Base-by-base conservation (phyloP, 2,329 filamentous ascomycete species). In the Colletotrichum plurivorum region DNA sequence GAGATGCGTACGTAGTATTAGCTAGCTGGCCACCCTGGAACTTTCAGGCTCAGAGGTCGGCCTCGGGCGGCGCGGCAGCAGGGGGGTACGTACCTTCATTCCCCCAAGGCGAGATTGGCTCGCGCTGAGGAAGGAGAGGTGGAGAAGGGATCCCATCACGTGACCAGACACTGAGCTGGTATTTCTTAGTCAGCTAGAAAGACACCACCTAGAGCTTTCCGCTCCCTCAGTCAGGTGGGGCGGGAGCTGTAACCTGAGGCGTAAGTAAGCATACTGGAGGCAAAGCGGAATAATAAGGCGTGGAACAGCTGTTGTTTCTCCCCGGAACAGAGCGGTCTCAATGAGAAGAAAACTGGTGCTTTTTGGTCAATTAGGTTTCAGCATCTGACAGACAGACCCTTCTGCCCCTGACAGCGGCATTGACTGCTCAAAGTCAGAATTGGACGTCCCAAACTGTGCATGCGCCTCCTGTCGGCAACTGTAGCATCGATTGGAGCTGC, bases 21-120 rank as follows among this genome's bases (percentile, higher is more conserved):
- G 51, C 54, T 59, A 16, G 31, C 63, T 69, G 67, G 67, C 67
- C 67, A 69, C 62, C 66, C 62, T 67, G 67, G 67, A 69, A 69
- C 67, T 56, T 69, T 69, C 67, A 67, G 67, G 67, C 56, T 66
- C 62, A 56, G 66, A 58, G 63, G 56, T 68, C 18, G 67, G 63
- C 45, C 63, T 69, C 67, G 63, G 63, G 45, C 67, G 56, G 25
- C 51, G 43, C 62, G 66, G 62, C 67, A 22, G 51, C 51, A 67
- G 51, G 63, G 31, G 66, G 66, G 22, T 69, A 69, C 66, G 66
- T 69, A 66, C 31, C 61, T n/a, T 58, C 49, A 45, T 54, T 54
- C 49, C 22, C 36, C 39, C 59, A 54, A 62, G 25, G 22, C 51
- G 36, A 54, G 49, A 62, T 62, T 53, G 7, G 20, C 20, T 36